Evolutionary conservation across 2,329 filamentous ascomycete species (phyloP), one percentile per base, ranked within the genome.

Genomic region (Elsinoe fawcettii): DNA sequence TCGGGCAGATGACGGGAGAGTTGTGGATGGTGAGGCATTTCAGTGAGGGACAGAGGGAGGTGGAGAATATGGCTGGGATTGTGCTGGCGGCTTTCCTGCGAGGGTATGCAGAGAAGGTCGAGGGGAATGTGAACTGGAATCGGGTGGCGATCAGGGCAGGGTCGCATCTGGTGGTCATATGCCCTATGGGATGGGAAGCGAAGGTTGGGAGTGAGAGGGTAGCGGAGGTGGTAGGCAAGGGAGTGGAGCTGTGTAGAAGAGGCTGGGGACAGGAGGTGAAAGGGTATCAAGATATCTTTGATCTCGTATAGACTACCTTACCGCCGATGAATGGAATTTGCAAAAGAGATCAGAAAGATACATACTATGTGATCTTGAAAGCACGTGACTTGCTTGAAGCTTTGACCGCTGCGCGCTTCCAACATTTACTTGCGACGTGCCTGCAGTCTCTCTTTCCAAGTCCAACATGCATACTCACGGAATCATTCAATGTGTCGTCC

Each of bases 11-110:
- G 46, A 25, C 25, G 23, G 46, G 25, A 25, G 46, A 51, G 27
- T 51, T 51, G 46, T 51, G 46, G 46, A 51, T 51, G 46, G 25
- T 51, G 23, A 51, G 46, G 14, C 30, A 51, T 16, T 51, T 51
- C n/a, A 51, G 25, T 5, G 27, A 11, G 23, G 46, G 46, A 12
- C 25, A 51, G 16, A 25, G 27, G 25, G 25, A 51, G 46, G 25
- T 7, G 5, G 25, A 51, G 27, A 34, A 51, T 51, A 14, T 51
- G 46, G 46, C 46, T 32, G 46, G 46, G 11, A 2, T 51, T 20
- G 46, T 51, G 25, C 16, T 51, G n/a, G 27, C 20, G 25, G 46
- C 46, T 3, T 51, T 51, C n/a, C 11, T 51, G 46, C 7, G 27
- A 25, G 34, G 27, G 11, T 51, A 51, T 34, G 46, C n/a, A 14